phyloP scores from a whole-genome alignment of 108 stramenopile genomes.

The Skeletonema costatum region DNA sequence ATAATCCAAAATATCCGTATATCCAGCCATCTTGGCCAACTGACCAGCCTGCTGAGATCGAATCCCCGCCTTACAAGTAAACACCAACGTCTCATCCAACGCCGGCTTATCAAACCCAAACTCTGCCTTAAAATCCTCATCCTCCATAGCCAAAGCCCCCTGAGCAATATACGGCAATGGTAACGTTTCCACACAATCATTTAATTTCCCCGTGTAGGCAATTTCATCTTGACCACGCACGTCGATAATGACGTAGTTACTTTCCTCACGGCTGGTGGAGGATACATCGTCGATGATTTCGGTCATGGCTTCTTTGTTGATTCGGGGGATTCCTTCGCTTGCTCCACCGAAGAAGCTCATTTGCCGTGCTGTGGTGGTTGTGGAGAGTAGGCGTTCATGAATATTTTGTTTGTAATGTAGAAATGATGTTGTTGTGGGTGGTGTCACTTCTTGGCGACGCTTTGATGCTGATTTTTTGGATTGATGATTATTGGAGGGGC shows the following conservation, averaged over 20 bases:
- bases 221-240: constrained; percentile 72
- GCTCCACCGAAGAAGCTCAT: constrained; percentile 38
- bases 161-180: constrained; percentile 63
- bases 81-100: constrained; percentile 73
- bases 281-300: constrained; percentile 75
- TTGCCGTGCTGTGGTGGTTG: background rate
- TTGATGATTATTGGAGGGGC: background rate
- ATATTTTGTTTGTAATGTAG: background rate
- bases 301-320: constrained; percentile 49
- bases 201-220: constrained; percentile 64
- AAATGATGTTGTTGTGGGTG: background rate
- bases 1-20: constrained; percentile 77
- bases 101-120: constrained; percentile 75
- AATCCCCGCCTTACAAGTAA: constrained; percentile 77
- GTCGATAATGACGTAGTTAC: constrained; percentile 74
- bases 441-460: background rate
- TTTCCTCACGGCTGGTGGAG: constrained; percentile 62
- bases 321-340: constrained; percentile 27
- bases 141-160: constrained; percentile 66
- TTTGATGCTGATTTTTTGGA: background rate
- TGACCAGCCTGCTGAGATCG: constrained; percentile 62
- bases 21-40: constrained; percentile 64
- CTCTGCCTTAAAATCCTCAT: constrained; percentile 74
- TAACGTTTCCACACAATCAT: constrained; percentile 57
- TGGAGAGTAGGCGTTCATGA: background rate